Percentiles rank a stretch among this genome's conserved stretches.
phyloP scores from a whole-genome alignment of 306 rosid species.

The Pterocarpus macrocarpus region DNA sequence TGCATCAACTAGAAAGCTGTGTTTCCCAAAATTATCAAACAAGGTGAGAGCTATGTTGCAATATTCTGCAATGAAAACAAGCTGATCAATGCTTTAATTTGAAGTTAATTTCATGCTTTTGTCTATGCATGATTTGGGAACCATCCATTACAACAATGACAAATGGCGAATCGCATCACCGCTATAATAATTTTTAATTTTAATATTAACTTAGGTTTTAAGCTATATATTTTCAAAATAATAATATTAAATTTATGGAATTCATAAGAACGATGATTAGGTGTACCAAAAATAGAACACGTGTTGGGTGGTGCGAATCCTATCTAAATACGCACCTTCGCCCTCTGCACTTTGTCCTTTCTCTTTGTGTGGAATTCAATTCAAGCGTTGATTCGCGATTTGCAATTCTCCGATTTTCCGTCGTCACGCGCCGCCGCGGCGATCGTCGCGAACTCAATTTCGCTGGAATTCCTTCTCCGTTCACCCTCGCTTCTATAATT shows the following conservation, averaged over 20 bases:
- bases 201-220: background rate
- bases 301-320: background rate
- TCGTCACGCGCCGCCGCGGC: conserved; percentile 23
- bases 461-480: conserved; percentile 2
- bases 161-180: background rate
- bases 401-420: conserved; percentile 34
- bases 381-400: background rate
- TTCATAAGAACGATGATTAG: background rate
- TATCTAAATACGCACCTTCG: conserved; percentile 13
- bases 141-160: background rate
- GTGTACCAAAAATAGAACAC: background rate
- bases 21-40: conserved; percentile 44
- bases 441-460: conserved; percentile 8
- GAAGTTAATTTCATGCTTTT: conserved; percentile 7
- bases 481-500: conserved; percentile 18
- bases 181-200: background rate
- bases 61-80: conserved; percentile 37
- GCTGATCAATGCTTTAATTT: conserved; percentile 17
- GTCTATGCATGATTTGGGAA: background rate
- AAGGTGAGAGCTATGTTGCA: conserved; percentile 59
- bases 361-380: background rate
- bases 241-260: background rate
- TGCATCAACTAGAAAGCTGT: conserved; percentile 48
- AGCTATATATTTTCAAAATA: background rate
- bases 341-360: background rate